phyloP scores from a whole-genome alignment of 345 rosid genomes.

The Bruguiera parviflora region DNA sequence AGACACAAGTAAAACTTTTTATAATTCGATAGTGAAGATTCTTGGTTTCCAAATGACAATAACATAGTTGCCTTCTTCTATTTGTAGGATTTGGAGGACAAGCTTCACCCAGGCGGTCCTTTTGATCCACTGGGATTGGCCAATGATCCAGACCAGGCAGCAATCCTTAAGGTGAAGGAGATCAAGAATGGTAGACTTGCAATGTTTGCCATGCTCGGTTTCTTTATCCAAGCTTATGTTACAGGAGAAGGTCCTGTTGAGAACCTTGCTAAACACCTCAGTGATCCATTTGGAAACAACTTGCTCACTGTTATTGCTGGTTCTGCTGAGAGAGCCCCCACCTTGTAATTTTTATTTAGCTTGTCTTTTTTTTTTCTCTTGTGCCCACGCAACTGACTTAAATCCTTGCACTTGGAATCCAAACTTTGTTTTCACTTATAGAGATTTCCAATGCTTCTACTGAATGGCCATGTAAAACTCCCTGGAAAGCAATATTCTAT shows the following conservation, averaged over 20 bases:
- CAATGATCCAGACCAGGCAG: constrained; percentile 89
- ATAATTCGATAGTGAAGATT: not conserved
- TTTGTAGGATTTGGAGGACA: constrained; percentile 80
- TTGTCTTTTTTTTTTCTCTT: not conserved
- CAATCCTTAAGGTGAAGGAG: constrained; percentile 91
- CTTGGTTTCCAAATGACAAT: not conserved
- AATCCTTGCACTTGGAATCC: not conserved
- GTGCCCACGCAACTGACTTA: not conserved
- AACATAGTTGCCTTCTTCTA: not conserved
- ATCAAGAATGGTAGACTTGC: constrained; percentile 93
- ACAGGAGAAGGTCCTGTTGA: constrained; percentile 98
- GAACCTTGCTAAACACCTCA: constrained; percentile 85
- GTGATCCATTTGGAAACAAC: constrained; percentile 96
- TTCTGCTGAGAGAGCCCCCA: constrained; percentile 75
- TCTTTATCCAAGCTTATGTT: constrained; percentile 81
- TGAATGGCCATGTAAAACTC: too few relatives aligned
- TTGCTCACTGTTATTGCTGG: constrained; percentile 88
- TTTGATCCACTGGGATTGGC: constrained; percentile 96
- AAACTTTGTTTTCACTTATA: not conserved
- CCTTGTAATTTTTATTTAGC: constrained; percentile 42
- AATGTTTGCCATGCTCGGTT: constrained; percentile 92
- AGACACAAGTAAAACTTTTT: not conserved
- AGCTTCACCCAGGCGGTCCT: constrained; percentile 96
- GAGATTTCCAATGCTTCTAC: not conserved
- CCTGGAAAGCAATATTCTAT: too few relatives aligned